Evolutionary conservation across 2,329 filamentous ascomycete species (phyloP).

Genomic region (Sporothrix euskadiensis): DNA sequence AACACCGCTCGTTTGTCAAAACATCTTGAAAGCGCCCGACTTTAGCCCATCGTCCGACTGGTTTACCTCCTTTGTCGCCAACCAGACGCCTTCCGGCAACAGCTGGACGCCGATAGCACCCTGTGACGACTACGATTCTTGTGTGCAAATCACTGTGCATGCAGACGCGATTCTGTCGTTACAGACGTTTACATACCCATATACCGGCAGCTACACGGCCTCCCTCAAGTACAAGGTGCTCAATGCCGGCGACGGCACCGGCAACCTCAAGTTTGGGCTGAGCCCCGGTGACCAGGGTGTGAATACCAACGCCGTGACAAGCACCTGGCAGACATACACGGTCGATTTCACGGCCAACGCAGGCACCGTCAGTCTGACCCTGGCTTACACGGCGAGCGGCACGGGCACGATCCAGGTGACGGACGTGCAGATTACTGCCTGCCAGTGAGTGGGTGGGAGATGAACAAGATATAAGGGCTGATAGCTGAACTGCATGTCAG

Average conservation of each 20-base stretch:
- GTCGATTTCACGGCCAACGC: neutral
- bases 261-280: neutral
- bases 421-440: neutral
- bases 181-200: neutral
- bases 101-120: neutral
- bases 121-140: neutral
- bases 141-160: neutral
- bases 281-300: neutral
- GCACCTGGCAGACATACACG: neutral
- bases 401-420: neutral
- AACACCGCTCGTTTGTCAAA: neutral
- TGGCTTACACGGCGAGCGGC: neutral
- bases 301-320: neutral
- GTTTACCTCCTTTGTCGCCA: neutral
- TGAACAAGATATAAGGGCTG: too few relatives aligned
- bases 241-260: neutral
- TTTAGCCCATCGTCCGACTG: neutral
- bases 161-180: neutral
- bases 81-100: neutral
- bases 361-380: neutral
- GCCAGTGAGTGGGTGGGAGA: neutral
- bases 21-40: neutral
- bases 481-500: neutral
- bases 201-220: neutral
- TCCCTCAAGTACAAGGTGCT: conserved; percentile 1